Evolutionary conservation across 2,329 filamentous ascomycete species (phyloP).

Genomic region (Albophoma yamanashiensis): DNA sequence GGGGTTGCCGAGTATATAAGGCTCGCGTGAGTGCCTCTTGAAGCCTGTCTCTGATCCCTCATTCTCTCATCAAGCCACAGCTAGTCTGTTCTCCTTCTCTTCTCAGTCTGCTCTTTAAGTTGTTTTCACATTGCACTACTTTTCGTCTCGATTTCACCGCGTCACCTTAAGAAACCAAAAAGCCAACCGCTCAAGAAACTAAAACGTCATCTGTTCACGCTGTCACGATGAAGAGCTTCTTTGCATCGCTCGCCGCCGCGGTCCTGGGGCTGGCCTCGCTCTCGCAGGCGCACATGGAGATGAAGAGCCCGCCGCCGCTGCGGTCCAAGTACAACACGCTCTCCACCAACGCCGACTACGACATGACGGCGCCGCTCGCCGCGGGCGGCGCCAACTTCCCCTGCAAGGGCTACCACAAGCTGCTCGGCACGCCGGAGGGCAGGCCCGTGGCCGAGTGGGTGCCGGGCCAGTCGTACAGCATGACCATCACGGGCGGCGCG

Average conservation of each 20-base stretch:
- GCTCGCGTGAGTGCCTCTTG: not conserved
- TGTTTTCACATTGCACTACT: not conserved
- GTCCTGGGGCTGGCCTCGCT: slow-evolving; percentile 31
- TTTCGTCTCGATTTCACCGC: not conserved
- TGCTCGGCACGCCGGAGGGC: slow-evolving; percentile 37
- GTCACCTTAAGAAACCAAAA: not conserved
- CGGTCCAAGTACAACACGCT: slow-evolving; percentile 41
- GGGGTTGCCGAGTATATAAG: not conserved
- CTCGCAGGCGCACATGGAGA: slow-evolving; percentile 45
- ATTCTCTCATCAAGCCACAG: not conserved
- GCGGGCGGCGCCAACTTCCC: slow-evolving; percentile 56
- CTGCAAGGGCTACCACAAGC: slow-evolving; percentile 56
- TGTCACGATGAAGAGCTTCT: slow-evolving; percentile 28
- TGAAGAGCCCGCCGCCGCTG: slow-evolving; percentile 41
- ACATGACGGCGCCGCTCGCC: slow-evolving; percentile 57
- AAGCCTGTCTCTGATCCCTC: not conserved
- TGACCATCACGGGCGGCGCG: slow-evolving; percentile 53
- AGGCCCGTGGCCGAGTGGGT: slow-evolving; percentile 48
- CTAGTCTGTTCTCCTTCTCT: not conserved
- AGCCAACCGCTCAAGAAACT: not conserved
- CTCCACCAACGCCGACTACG: slow-evolving; percentile 51
- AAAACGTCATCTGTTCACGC: not conserved
- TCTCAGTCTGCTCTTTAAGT: not conserved
- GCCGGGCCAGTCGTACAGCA: slow-evolving; percentile 50
- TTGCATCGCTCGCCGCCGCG: slow-evolving; percentile 24